These are phyloP conservation scores for Colletotrichum scovillei DNA, from an alignment of 2,329 filamentous ascomycete genomes.

Conservation along the genomic window DNA sequence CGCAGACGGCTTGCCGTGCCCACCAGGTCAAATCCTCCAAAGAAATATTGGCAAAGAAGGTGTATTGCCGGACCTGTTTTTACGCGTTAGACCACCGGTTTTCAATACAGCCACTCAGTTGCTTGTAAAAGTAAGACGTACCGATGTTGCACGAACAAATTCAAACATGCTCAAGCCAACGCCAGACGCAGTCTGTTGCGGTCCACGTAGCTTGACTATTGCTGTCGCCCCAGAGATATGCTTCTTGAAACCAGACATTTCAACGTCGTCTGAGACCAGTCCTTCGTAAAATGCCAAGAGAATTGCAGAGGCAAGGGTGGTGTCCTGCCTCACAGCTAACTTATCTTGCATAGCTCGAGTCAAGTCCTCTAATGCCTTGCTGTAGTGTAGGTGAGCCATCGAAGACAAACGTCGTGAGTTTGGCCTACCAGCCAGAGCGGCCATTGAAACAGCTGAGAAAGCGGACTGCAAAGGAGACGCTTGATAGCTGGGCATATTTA, in stretches of 20 bases:
- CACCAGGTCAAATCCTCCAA: constrained; percentile 40
- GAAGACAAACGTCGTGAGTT: constrained; percentile 37
- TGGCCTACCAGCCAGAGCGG: constrained; percentile 39
- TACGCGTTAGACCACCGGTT: neutral
- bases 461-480: constrained; percentile 39
- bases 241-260: constrained; percentile 38
- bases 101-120: no score
- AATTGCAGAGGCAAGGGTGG: constrained; percentile 38
- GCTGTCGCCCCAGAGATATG: constrained; percentile 40
- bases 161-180: constrained; percentile 41
- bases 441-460: constrained; percentile 39
- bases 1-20: constrained; percentile 38
- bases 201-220: constrained; percentile 38
- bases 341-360: constrained; percentile 38
- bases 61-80: constrained; percentile 40
- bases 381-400: constrained; percentile 39
- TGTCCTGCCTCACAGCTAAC: constrained; percentile 35
- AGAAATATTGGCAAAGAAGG: constrained; percentile 38
- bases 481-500: constrained; percentile 36
- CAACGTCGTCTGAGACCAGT: constrained; percentile 35
- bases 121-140: constrained; percentile 22
- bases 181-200: constrained; percentile 30
- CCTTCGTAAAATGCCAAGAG: constrained; percentile 41
- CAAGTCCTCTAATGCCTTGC: constrained; percentile 38
- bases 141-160: constrained; percentile 39